Conservation (phyloP, 2,329 filamentous ascomycete genomes). For the Nemania bipapillata region DNA sequence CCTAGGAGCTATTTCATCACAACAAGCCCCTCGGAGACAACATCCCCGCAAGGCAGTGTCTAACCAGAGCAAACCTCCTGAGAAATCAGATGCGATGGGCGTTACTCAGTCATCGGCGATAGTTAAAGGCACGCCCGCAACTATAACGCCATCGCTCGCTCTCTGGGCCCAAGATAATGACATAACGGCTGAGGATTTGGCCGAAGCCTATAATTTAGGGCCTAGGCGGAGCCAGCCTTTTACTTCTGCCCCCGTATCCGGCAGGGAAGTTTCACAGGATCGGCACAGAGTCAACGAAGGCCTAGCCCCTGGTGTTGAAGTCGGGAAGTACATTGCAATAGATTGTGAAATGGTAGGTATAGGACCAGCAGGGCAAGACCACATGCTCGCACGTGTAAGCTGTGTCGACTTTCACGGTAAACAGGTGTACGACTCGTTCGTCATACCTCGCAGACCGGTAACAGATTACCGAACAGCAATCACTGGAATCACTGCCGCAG, state of each 20-base stretch:
- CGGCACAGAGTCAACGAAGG: conserved; percentile 69
- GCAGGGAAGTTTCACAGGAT: conserved; percentile 28
- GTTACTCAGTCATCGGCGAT: conserved; percentile 63
- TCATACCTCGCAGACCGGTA: conserved; percentile 79
- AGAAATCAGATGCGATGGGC: conserved; percentile 63
- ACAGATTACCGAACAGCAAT: conserved; percentile 91
- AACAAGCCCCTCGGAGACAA: conserved; percentile 19
- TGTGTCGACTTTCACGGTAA: conserved; percentile 93
- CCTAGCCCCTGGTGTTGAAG: conserved; percentile 68
- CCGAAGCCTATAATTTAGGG: conserved; percentile 70
- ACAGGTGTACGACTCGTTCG: conserved; percentile 94
- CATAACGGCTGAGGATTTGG: conserved; percentile 68
- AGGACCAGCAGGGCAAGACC: conserved; percentile 74
- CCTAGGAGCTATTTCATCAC: background rate
- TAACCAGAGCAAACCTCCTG: conserved; percentile 31
- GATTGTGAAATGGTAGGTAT: conserved; percentile 99
- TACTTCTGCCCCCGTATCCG: conserved; percentile 6
- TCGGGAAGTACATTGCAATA: conserved; percentile 90
- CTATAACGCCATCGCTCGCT: conserved; percentile 65
- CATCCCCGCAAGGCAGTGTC: conserved; percentile 23
- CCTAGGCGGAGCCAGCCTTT: conserved; percentile 52
- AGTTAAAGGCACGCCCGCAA: conserved; percentile 53
- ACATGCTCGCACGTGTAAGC: conserved; percentile 85
- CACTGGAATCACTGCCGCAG: conserved; percentile 79
- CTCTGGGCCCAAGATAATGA: conserved; percentile 71